Evolutionary conservation across 768 basidiomycete genomes (phyloP).

Genomic region (Calocera viscosa): DNA sequence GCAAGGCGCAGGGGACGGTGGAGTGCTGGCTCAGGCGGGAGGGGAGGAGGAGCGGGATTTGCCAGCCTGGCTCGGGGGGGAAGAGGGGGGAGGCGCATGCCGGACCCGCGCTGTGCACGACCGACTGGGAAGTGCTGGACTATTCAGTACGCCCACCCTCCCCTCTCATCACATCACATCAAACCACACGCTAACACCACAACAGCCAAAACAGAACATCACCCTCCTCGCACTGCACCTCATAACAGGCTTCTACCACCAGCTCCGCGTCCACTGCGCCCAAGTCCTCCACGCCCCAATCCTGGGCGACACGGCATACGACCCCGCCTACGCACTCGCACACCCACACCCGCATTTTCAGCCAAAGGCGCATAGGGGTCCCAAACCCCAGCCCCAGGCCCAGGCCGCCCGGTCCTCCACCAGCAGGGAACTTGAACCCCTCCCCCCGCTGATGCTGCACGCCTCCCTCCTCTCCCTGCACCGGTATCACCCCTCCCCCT

Average conservation of each 20-base stretch:
- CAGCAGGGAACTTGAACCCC: no score
- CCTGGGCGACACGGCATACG: background rate
- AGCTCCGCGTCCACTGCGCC: background rate
- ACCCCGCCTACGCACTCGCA: background rate
- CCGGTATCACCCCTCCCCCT: background rate
- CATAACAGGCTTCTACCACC: slow-evolving; percentile 7
- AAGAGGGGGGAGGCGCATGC: background rate
- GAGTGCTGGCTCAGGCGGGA: background rate
- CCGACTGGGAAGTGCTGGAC: background rate
- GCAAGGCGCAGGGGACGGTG: background rate
- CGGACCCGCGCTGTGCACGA: background rate
- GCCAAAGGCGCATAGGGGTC: no score
- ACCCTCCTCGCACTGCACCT: background rate
- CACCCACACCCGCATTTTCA: no score
- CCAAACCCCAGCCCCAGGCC: no score
- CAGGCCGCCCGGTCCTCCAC: no score
- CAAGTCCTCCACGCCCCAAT: background rate
- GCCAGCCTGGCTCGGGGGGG: background rate
- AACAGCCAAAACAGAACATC: background rate
- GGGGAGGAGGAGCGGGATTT: background rate
- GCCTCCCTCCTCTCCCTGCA: no score
- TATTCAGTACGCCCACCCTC: background rate
- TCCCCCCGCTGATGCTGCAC: no score
- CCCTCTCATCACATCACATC: background rate
- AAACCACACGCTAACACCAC: background rate